phyloP scores from a whole-genome alignment of 495 filamentous ascomycete species.

The Acidomyces sp. region DNA sequence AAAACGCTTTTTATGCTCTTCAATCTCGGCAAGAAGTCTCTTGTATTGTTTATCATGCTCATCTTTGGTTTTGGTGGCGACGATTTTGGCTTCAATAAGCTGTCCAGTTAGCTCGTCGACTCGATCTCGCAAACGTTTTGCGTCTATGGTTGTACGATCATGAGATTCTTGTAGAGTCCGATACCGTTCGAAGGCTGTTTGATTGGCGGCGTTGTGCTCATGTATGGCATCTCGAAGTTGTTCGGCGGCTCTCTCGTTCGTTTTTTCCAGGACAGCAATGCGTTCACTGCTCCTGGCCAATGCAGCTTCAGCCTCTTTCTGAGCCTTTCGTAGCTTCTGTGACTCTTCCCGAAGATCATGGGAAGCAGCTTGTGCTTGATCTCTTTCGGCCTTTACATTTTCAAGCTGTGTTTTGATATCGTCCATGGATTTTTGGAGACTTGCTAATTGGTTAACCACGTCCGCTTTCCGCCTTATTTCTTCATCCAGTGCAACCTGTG shows the following conservation, averaged over 20 bases:
- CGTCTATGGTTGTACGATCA: background rate
- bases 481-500: background rate
- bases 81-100: constrained; percentile 7
- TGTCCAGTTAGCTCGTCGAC: constrained; percentile 7
- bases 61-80: constrained; percentile 1
- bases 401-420: constrained; percentile 1
- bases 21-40: background rate
- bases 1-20: background rate
- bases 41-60: background rate
- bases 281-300: background rate
- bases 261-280: constrained; percentile 1
- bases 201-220: background rate
- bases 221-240: background rate
- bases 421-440: background rate
- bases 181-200: background rate
- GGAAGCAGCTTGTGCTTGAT: background rate
- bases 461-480: constrained; percentile 2
- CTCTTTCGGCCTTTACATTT: background rate
- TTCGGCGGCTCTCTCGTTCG: background rate
- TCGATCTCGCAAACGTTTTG: background rate
- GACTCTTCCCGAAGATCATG: background rate
- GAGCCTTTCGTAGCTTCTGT: background rate
- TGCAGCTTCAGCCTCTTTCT: background rate
- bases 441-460: background rate
- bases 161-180: background rate